Evolutionary conservation across 768 basidiomycete species (phyloP), one percentile per base, ranked within the genome.

Genomic region (Russula virescens): DNA sequence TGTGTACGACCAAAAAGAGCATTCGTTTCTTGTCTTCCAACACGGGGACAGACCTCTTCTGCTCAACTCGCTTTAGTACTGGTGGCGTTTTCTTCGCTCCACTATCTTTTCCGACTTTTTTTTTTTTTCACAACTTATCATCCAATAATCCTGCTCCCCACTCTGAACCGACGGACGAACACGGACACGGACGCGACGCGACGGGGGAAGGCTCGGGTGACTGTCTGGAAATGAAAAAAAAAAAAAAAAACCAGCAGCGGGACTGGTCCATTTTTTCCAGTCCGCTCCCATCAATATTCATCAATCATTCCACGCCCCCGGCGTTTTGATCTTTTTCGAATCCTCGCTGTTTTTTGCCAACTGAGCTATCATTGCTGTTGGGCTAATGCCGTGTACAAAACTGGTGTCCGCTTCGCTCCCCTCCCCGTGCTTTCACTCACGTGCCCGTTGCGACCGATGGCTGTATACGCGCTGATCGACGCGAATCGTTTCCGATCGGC

Each of bases 401-500:
- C 28, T 11, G 11, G 28, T 31, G n/a, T 40, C 26, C 40, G 49
- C 23, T 31, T 8, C 31, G 31, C 31, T 31, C 31, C 31, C 8
- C 31, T 31, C 31, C 8, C 31, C 31, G 31, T 31, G 3, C 31
- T 8, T 31, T 19, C 42, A 0, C 42, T 25, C 40, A 52, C 34
- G 47, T 58, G 47, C 16, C 23, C 25, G 31, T 34, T 25, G 19
- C 31, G 35, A 11, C 21, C 23, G 16, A 57, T n/a, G 49, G 43
- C 34, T 14, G 13, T 38, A 2, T 38, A 56, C 35, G 16, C 56
- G 35, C 45, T 46, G 62, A 63, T 63, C 56, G 62, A 63, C 62
- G 51, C 25, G 56, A 63, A 53, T 62, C 35, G 11, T 38, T 48
- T 48, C 35, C 35, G 62, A 58, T 63, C 56, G 62, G 62, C 51